Evolutionary conservation across 768 basidiomycete species (phyloP).

Genomic region (Myochromella boudieri): DNA sequence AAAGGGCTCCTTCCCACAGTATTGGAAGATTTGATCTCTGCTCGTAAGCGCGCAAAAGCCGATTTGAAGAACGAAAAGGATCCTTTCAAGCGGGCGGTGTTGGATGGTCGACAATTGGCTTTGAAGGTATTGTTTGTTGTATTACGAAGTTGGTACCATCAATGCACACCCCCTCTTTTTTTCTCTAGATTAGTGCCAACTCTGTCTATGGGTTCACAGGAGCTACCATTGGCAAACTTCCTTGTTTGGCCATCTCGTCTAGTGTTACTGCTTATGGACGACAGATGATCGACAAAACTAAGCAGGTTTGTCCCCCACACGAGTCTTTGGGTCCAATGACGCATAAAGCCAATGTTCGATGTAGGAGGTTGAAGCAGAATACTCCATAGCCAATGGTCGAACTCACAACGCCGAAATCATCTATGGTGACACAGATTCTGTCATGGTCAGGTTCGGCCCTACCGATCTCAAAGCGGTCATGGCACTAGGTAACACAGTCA

Average conservation of each 20-base stretch:
- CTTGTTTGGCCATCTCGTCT: conserved; percentile 94
- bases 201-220: conserved; percentile 99
- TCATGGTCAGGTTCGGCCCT: conserved; percentile 97
- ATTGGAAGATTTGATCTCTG: conserved; percentile 89
- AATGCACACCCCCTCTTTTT: background rate
- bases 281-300: conserved; percentile 98
- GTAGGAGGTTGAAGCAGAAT: conserved; percentile 88
- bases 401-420: conserved; percentile 90
- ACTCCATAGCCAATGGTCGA: conserved; percentile 82
- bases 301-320: conserved; percentile 51
- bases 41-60: conserved; percentile 92
- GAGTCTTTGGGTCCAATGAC: background rate
- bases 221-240: conserved; percentile 94
- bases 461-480: conserved; percentile 85
- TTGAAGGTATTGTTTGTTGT: conserved; percentile 63
- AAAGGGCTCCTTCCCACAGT: conserved; percentile 92
- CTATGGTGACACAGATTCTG: conserved; percentile 98
- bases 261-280: conserved; percentile 95
- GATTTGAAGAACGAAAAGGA: conserved; percentile 97
- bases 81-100: conserved; percentile 93
- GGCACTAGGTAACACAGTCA: conserved; percentile 65
- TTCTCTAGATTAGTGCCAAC: conserved; percentile 87
- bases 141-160: background rate
- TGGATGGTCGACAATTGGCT: conserved; percentile 96
- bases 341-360: background rate